Base-by-base conservation (phyloP, 2,329 filamentous ascomycete genomes). In the Albophoma yamanashiensis region DNA sequence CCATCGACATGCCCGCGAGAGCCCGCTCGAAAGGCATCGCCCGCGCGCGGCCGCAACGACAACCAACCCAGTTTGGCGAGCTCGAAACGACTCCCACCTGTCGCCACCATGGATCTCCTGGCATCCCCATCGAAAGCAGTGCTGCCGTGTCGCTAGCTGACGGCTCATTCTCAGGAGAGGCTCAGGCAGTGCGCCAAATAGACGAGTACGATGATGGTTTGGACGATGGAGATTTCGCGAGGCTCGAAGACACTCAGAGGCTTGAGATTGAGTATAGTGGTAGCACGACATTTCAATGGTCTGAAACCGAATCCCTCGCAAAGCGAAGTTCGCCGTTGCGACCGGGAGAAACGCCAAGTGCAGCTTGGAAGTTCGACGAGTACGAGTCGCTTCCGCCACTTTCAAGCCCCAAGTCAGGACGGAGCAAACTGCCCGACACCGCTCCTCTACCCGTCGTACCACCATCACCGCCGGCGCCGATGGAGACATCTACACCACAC, bases 11-110 rank as follows among this genome's bases (percentile, higher is more conserved):
- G 57, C 57, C 59, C 14, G 47, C 55, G 15, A 57, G 40, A 36
- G n/a, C 56, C n/a, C 56, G 59, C n/a, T 27, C 56, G 9, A 58
- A 31, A 45, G 50, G 45, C 11, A 40, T 45, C 11, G 9, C 11
- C 38, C 47, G 59, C 31, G 47, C 27, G 27, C 67, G 60, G 55
- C 39, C 27, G 27, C 64, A 62, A 40, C 61, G 60, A 25, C 63
- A 59, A 17, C 17, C 64, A 14, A 64, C 65, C 0, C 59, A 66
- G 45, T 66, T 75, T 22, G 66, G 67, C 2, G 61, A 74, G 58
- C 66, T 75, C 3, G 71, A 74, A 8, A 72, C 70, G 2, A 73
- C 72, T 7, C 70, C 72, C 6, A 73, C 68, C 1, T 67, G 63
- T n/a, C 68, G 60, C 12, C 64, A 67, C 55, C 56, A 66, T 9